Percentiles rank a stretch among this genome's conserved stretches.
Evolutionary conservation across 2,329 filamentous ascomycete species (phyloP).

Genomic region (Paraphoma chrysanthemicola): DNA sequence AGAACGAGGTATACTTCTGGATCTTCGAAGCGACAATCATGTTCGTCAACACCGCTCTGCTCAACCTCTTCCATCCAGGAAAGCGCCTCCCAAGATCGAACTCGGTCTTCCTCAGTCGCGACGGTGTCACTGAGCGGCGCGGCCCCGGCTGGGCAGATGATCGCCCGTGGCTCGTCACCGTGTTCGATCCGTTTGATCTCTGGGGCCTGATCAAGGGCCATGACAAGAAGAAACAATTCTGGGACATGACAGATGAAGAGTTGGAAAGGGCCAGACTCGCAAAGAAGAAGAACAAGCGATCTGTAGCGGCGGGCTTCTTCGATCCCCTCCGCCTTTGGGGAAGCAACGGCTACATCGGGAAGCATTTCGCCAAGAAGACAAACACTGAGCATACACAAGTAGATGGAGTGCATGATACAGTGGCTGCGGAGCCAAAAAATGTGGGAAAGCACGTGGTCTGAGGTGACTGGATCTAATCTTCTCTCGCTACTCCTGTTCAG

Average conservation of each 20-base stretch:
- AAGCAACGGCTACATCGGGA: constrained; percentile 35
- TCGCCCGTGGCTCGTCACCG: constrained; percentile 52
- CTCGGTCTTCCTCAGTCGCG: constrained; percentile 58
- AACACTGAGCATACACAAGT: too few species aligned
- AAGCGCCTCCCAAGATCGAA: constrained; percentile 57
- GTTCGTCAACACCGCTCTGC: constrained; percentile 57
- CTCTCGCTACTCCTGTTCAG: too few species aligned
- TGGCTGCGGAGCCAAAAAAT: too few species aligned
- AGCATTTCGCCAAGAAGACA: constrained; percentile 21
- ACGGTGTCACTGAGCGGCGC: constrained; percentile 60
- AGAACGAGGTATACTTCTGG: constrained; percentile 62
- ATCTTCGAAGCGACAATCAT: constrained; percentile 62
- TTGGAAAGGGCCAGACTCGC: constrained; percentile 33
- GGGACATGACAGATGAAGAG: constrained; percentile 46
- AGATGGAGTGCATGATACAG: too few species aligned
- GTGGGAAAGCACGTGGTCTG: too few species aligned
- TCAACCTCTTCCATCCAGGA: constrained; percentile 62
- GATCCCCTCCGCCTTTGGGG: constrained; percentile 44
- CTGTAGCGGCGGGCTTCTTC: constrained; percentile 21
- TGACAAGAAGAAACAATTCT: constrained; percentile 46
- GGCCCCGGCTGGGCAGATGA: constrained; percentile 59
- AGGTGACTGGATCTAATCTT: too few species aligned
- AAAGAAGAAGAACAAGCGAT: constrained; percentile 34
- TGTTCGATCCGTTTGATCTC: constrained; percentile 47
- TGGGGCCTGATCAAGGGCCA: constrained; percentile 38